phyloP scores from a whole-genome alignment of 768 basidiomycete species.

The Leucosporidium creatinivorum region DNA sequence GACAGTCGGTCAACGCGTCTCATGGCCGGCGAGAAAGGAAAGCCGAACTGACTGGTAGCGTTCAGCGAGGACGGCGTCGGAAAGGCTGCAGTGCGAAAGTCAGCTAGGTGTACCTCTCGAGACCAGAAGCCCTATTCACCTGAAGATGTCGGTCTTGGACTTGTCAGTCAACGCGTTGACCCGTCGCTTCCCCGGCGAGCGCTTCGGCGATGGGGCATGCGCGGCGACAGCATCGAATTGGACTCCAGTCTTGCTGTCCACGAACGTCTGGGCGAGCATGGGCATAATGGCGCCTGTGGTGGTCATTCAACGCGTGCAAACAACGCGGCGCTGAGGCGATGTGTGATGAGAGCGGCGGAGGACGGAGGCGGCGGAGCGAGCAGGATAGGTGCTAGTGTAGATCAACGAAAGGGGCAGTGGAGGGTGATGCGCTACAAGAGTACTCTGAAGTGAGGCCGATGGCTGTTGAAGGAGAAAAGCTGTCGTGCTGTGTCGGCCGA shows the following conservation, averaged over 20 bases:
- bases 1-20: constrained; percentile 3
- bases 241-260: constrained; percentile 2
- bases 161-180: not conserved
- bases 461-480: too few relatives aligned
- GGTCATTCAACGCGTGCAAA: too few relatives aligned
- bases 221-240: not conserved
- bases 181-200: not conserved
- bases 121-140: not conserved
- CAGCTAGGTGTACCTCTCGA: not conserved
- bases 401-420: too few relatives aligned
- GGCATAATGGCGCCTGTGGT: constrained; percentile 9
- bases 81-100: not conserved
- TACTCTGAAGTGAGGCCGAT: too few relatives aligned
- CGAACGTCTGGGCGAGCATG: constrained; percentile 17
- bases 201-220: not conserved
- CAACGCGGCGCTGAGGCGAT: too few relatives aligned
- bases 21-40: not conserved
- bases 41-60: constrained; percentile 56
- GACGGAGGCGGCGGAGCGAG: too few relatives aligned
- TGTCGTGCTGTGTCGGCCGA: too few relatives aligned
- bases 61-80: constrained; percentile 64
- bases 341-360: too few relatives aligned
- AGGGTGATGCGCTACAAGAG: too few relatives aligned
- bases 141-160: constrained; percentile 5
- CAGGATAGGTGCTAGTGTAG: too few relatives aligned